phyloP scores from a whole-genome alignment of 2,329 filamentous ascomycete species.

The Hirsutella rhossiliensis region DNA sequence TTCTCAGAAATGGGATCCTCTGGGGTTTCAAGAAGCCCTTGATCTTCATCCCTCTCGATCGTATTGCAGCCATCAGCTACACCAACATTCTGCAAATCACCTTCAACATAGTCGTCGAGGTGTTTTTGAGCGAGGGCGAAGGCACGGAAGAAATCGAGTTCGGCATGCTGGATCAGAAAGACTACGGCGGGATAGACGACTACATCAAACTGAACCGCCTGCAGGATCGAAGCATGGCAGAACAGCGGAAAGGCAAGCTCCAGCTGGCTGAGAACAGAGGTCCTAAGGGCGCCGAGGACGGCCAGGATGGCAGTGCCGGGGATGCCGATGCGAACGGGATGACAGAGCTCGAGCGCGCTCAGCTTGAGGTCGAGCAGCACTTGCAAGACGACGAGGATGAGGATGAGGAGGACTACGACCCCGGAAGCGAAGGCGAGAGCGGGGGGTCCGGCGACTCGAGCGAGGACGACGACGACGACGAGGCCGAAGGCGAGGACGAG shows the following conservation, averaged over 20 bases:
- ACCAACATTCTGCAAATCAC: conserved; percentile 56
- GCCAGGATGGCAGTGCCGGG: conserved; percentile 20
- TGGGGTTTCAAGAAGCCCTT: conserved; percentile 63
- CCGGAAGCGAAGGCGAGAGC: conserved; percentile 47
- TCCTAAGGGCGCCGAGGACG: conserved; percentile 31
- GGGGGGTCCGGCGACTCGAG: conserved; percentile 40
- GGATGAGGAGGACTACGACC: conserved; percentile 55
- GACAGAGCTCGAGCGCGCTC: conserved; percentile 37
- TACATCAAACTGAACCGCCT: conserved; percentile 50
- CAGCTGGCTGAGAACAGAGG: conserved; percentile 47
- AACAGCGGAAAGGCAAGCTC: conserved; percentile 52
- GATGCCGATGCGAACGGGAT: conserved; percentile 26
- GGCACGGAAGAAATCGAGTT: conserved; percentile 52
- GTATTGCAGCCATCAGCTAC: conserved; percentile 52
- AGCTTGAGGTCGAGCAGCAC: conserved; percentile 37
- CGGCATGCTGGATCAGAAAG: conserved; percentile 57
- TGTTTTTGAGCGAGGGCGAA: conserved; percentile 35
- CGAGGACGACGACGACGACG: conserved; percentile 31
- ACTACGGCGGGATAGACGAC: conserved; percentile 51
- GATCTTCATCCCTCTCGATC: conserved; percentile 48
- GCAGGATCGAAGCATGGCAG: conserved; percentile 57
- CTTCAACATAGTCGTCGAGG: conserved; percentile 55
- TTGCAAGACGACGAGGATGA: conserved; percentile 51
- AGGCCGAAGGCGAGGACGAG: conserved; percentile 26
- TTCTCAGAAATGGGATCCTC: conserved; percentile 52